phyloP scores from a whole-genome alignment of 73 alveolate species.

The Breviolum minutum region DNA sequence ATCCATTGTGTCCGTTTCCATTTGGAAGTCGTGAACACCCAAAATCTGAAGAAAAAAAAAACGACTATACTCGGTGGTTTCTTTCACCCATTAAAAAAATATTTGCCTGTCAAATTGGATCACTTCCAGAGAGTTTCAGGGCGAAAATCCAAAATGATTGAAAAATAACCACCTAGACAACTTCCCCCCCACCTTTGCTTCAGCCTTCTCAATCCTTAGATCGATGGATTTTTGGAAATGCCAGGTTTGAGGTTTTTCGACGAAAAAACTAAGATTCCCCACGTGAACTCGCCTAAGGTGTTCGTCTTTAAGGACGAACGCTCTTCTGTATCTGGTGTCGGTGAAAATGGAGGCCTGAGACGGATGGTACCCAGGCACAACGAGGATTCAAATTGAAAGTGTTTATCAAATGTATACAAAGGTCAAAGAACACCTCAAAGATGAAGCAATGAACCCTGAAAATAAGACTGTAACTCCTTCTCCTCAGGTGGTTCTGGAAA shows the following conservation, averaged over 20 bases:
- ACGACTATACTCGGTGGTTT: too few species aligned
- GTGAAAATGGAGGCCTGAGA: not conserved
- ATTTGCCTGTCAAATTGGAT: too few species aligned
- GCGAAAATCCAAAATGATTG: not conserved
- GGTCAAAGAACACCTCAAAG: too few species aligned
- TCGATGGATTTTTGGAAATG: not conserved
- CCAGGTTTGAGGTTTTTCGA: not conserved
- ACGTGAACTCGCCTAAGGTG: not conserved
- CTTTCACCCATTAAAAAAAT: too few species aligned
- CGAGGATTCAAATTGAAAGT: not conserved
- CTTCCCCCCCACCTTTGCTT: conserved; percentile 6
- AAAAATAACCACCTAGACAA: too few species aligned
- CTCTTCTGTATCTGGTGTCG: conserved; percentile 54
- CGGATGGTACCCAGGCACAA: not conserved
- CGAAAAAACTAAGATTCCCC: not conserved
- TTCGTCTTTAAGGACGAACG: not conserved
- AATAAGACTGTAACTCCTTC: not conserved
- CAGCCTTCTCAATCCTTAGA: conserved; percentile 40
- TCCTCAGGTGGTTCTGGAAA: conserved; percentile 52
- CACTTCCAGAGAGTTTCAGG: too few species aligned
- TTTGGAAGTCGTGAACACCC: too few species aligned
- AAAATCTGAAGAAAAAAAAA: too few species aligned
- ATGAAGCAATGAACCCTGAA: too few species aligned
- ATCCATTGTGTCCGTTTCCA: too few species aligned
- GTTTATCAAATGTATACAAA: too few species aligned